A percentile compares a stretch with the other conserved stretches of the same genome.
Evolutionary conservation across 371 early-diverging fungal species (phyloP).

Genomic region (Mortierella polycephala): DNA sequence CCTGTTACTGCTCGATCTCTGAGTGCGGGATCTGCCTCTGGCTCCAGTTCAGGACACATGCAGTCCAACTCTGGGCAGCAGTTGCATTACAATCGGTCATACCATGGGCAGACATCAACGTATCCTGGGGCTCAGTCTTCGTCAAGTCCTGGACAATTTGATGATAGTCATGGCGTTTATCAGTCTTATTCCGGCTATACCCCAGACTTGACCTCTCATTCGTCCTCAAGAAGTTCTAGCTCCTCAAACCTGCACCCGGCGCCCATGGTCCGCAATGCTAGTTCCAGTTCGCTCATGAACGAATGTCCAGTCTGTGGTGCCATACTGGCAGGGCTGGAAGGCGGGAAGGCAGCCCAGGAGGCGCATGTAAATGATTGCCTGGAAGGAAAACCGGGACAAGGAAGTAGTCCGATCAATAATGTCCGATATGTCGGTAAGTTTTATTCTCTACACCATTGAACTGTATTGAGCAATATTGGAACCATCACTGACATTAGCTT

Average conservation of each 20-base stretch:
- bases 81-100: slow-evolving; percentile 10
- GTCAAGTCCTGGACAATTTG: slow-evolving; percentile 9
- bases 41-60: slow-evolving; percentile 7
- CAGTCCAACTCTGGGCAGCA: slow-evolving; percentile 16
- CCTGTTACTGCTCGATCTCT: slow-evolving; percentile 10
- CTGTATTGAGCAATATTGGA: background rate
- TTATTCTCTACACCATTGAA: slow-evolving; percentile 8
- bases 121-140: background rate
- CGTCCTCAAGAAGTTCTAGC: slow-evolving; percentile 51
- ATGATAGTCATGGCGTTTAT: slow-evolving; percentile 19
- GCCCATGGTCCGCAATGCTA: slow-evolving; percentile 57
- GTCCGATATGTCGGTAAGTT: slow-evolving; percentile 77
- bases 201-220: slow-evolving; percentile 24
- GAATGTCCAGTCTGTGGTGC: slow-evolving; percentile 87
- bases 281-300: slow-evolving; percentile 71
- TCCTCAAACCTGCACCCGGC: slow-evolving; percentile 41
- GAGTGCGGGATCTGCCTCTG: slow-evolving; percentile 13
- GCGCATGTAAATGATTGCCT: slow-evolving; percentile 83
- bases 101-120: slow-evolving; percentile 13
- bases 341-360: slow-evolving; percentile 74
- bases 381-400: slow-evolving; percentile 58
- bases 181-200: slow-evolving; percentile 12
- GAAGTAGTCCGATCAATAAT: slow-evolving; percentile 59
- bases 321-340: slow-evolving; percentile 57
- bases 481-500: background rate